Evolutionary conservation across 108 stramenopile genomes (phyloP).

Genomic region (Schizochytrium sp.): DNA sequence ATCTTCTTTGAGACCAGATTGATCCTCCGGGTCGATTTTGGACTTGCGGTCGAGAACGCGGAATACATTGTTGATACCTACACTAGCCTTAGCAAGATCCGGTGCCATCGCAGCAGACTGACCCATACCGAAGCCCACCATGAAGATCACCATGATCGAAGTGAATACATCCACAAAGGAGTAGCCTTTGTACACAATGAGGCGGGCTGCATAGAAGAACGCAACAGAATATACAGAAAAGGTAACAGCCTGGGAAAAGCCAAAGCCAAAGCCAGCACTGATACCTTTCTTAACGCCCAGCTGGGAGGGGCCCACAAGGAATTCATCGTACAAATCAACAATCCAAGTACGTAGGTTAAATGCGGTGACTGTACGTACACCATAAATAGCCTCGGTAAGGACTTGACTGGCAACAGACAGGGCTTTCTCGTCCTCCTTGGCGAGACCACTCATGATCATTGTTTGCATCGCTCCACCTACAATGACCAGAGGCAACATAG

Average conservation of each 20-base stretch:
- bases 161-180: constrained; percentile 69
- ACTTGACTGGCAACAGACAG: constrained; percentile 61
- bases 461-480: constrained; percentile 68
- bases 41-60: constrained; percentile 67
- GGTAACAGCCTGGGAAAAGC: constrained; percentile 68
- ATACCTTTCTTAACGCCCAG: constrained; percentile 65
- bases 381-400: constrained; percentile 75
- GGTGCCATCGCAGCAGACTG: constrained; percentile 69
- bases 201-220: constrained; percentile 69
- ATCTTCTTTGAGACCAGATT: background rate
- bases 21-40: constrained; percentile 50
- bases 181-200: constrained; percentile 65
- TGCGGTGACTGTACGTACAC: constrained; percentile 79
- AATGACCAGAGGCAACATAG: constrained; percentile 75
- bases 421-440: constrained; percentile 71
- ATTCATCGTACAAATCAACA: constrained; percentile 68
- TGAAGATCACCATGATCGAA: constrained; percentile 70
- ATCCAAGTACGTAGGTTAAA: constrained; percentile 71
- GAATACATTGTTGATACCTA: constrained; percentile 70
- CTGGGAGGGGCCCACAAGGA: constrained; percentile 61
- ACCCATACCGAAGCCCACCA: constrained; percentile 71
- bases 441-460: constrained; percentile 63
- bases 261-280: constrained; percentile 65
- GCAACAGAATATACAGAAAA: constrained; percentile 69
- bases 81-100: constrained; percentile 67